These are phyloP conservation scores for Globisporangium okanoganense DNA, from an alignment of 352 stramenopile species.

Conservation along the genomic window DNA sequence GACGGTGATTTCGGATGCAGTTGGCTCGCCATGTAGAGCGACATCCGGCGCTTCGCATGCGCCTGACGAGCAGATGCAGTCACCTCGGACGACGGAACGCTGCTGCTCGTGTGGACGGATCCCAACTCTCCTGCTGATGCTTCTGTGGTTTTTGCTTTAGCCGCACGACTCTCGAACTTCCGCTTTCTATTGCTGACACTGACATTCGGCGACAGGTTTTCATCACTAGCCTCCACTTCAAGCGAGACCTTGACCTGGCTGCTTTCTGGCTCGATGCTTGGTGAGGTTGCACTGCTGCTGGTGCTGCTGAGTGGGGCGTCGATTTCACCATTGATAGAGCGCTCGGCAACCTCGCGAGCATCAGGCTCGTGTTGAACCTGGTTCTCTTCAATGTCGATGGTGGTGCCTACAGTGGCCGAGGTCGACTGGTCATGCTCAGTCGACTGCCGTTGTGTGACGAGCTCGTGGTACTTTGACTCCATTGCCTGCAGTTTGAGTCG, in stretches of 20 bases:
- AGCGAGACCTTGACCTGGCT: neutral
- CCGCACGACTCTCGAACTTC: neutral
- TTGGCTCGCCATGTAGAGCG: conserved; percentile 3
- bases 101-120: neutral
- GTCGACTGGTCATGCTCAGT: neutral
- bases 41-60: conserved; percentile 6
- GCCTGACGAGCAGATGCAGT: neutral
- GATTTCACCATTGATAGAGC: neutral
- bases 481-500: conserved; percentile 14
- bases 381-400: neutral
- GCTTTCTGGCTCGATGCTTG: neutral
- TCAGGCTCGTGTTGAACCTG: neutral
- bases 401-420: neutral
- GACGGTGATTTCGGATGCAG: neutral
- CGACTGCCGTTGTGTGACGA: neutral
- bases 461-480: conserved; percentile 12
- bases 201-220: conserved; percentile 12
- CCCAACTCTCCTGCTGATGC: neutral
- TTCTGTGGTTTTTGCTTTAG: neutral
- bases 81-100: neutral
- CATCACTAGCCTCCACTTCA: neutral
- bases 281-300: neutral
- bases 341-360: neutral
- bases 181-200: conserved; percentile 1
- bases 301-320: neutral